Conservation (phyloP, 305 asterid species). For the Solanum chacoense region DNA sequence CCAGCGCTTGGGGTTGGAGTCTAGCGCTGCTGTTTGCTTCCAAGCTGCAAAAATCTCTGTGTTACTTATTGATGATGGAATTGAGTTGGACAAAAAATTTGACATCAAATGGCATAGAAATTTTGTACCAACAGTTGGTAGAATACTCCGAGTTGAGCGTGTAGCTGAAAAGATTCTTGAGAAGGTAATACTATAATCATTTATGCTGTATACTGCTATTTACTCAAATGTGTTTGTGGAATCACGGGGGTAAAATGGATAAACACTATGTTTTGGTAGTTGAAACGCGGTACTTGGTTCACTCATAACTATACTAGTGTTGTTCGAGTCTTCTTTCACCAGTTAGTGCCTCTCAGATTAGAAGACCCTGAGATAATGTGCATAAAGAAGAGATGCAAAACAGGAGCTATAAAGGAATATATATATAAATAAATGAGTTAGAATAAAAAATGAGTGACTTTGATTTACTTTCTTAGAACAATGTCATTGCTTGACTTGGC, state of each 20-base stretch:
- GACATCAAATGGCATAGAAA: constrained; percentile 65
- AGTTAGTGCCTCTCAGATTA: background rate
- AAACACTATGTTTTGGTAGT: background rate
- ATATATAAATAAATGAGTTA: background rate
- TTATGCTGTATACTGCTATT: background rate
- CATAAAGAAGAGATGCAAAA: background rate
- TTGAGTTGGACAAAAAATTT: constrained; percentile 48
- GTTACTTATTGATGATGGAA: constrained; percentile 79
- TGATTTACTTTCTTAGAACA: background rate
- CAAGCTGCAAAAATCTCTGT: constrained; percentile 56
- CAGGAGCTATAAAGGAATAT: background rate
- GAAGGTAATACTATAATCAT: constrained; percentile 32
- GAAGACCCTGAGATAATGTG: background rate
- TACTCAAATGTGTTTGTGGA: background rate
- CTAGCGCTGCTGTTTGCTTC: constrained; percentile 52
- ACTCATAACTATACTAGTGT: background rate
- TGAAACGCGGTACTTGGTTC: background rate
- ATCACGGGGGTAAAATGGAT: background rate
- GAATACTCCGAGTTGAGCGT: constrained; percentile 72
- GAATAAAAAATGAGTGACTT: background rate
- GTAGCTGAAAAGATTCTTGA: constrained; percentile 73
- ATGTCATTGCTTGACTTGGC: background rate
- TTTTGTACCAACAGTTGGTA: constrained; percentile 59
- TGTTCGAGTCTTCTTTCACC: background rate
- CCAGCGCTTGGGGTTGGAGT: constrained; percentile 50